Evolutionary conservation across 805 yeast genomes (phyloP).

Genomic region (Lachancea sp.): DNA sequence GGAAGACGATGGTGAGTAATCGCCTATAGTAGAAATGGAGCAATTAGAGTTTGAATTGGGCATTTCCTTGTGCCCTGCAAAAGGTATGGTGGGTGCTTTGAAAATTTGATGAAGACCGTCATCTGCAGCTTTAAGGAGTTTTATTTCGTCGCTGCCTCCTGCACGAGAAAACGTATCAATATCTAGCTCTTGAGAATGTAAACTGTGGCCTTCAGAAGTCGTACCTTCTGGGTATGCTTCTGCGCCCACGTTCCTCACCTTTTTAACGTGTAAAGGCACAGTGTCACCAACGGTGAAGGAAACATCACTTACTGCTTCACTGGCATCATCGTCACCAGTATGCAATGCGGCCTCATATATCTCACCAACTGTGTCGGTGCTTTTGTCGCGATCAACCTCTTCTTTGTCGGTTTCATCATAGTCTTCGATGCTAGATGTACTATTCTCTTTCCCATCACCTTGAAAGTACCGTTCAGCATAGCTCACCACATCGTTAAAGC

Average conservation of each 20-base stretch:
- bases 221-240: background rate
- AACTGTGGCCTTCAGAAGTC: background rate
- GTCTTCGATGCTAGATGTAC: constrained; percentile 18
- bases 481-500: constrained; percentile 31
- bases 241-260: constrained; percentile 8
- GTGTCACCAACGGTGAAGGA: constrained; percentile 29
- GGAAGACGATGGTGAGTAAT: constrained; percentile 42
- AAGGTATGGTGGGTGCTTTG: constrained; percentile 29
- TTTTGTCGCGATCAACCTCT: constrained; percentile 15
- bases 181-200: background rate
- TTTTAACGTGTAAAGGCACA: constrained; percentile 26
- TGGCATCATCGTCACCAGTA: constrained; percentile 24
- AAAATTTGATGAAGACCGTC: constrained; percentile 24
- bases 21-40: constrained; percentile 39
- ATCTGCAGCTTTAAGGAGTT: constrained; percentile 5
- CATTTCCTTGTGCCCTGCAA: constrained; percentile 18
- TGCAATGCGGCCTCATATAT: constrained; percentile 35
- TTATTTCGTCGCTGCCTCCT: background rate
- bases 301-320: constrained; percentile 31
- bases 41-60: constrained; percentile 31
- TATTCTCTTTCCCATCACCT: background rate
- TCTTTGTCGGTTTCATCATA: constrained; percentile 19
- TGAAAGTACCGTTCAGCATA: constrained; percentile 27
- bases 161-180: background rate
- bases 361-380: constrained; percentile 22